Base-by-base conservation (phyloP, 495 filamentous ascomycete genomes). In the Penicillium turbatum region DNA sequence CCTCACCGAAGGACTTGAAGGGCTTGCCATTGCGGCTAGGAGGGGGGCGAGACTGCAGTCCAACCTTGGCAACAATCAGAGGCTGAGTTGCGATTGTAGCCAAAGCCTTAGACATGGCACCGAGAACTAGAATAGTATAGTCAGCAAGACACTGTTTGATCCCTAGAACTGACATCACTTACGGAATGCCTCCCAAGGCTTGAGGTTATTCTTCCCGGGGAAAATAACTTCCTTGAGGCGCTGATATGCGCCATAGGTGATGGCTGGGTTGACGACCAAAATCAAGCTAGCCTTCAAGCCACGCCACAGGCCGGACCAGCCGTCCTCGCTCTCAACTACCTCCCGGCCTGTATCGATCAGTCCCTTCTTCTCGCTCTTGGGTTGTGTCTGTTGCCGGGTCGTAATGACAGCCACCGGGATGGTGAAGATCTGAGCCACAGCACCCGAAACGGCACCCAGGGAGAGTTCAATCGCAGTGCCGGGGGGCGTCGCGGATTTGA, bases 191-290 rank as follows among this genome's bases (percentile, higher is more conserved):
- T 99, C 92, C 81, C 84, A 86, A 3, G 90, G 85, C 60, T 82
- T 85, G 36, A 99, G 78, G 52, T 79, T 90, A 34, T 73, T 75
- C 73, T 87, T 92, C 12, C 85, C 85, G 1, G 87, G 83, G 68
- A 91, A 97, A 16, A 97, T 58, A 9, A 83, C 54, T 19, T 88
- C 86, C 72, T 88, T 88, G 54, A 97, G 72, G 54, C 91, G 82
- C 72, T 99, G 90, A 64, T 99, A 99, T 51, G 92, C 91, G 29
- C 93, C 93, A 60, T 99, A 99, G 29, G 93, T 99, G 71, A 99
- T 99, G 10, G 91, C 89, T 31, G 93, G 93, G 66, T 99, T 99
- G 51, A 96, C 84, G 5, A 99, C 95, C 47, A 99, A 75, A 17
- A 99, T 93, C 71, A 99, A 80, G 68, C 92, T 96, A 32, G 95